Evolutionary conservation across 2,329 filamentous ascomycete genomes (phyloP), one percentile per base, ranked within the genome.

Genomic region (Colletotrichum sp.): DNA sequence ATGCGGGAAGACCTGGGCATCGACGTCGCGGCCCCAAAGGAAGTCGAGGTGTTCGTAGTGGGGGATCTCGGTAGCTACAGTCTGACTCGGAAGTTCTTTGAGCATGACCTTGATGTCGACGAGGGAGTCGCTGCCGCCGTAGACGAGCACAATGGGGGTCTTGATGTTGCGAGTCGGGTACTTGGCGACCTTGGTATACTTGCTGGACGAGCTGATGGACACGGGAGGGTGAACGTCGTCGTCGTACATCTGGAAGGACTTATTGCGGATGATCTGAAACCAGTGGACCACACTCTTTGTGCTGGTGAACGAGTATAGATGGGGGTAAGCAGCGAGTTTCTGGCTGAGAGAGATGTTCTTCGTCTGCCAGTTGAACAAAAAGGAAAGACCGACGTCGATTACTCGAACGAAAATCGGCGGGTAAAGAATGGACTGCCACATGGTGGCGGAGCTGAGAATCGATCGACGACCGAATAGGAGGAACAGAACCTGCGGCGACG

Each of bases 231-330:
- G 94, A 1, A 97, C 91, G 80, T 98, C 96, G 82, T 99, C 97
- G 82, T 99, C 97, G 84, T 96, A 98, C 95, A 99, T 98, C 84
- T 99, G 97, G 84, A 99, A 98, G 30, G 93, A 96, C 80, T 95
- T 95, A 81, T 96, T 98, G 78, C 97, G 94, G 80, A 99, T 99
- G 82, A 99, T 98, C 83, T 99, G 97, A 84, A 99, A 99, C 97
- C 97, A 99, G 83, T 99, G 97, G 0, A 99, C 97, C 11, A 99
- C 96, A 25, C 94, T 96, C 86, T 99, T 99, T 73, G 96, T 98
- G 83, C 95, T 98, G 0, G 96, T 98, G 83, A 96, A 98, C 1
- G 96, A 98, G 87, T 98, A 99, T 0, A 99, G 87, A 86, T 99
- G 97, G 12, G 96, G 94, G 83, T 99, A 99, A 2, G 96, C 96